phyloP scores from a whole-genome alignment of 139 green algal genomes.

The Coelastrella sp. region DNA sequence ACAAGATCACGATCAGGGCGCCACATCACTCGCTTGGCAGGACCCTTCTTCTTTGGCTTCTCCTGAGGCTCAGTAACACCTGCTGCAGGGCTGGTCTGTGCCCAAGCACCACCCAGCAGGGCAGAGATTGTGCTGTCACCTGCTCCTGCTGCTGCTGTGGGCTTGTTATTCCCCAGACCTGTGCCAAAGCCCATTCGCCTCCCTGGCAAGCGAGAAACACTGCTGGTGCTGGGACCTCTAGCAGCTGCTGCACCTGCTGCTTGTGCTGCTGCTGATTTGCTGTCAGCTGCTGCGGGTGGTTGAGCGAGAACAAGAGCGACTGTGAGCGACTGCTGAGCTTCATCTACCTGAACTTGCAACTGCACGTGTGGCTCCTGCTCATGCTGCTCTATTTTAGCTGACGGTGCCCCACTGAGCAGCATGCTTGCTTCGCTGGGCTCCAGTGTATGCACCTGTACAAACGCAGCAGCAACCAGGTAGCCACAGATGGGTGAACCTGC shows the following conservation, averaged over 20 bases:
- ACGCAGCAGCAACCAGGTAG: too few species aligned
- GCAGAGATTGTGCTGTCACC: neutral
- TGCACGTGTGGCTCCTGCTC: neutral
- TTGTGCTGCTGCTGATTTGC: constrained; percentile 18
- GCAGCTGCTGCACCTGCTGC: neutral
- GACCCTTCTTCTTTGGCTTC: neutral
- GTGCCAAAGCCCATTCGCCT: constrained; percentile 8
- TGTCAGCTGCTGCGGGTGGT: neutral
- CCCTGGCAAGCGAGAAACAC: neutral
- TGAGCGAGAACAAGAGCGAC: neutral
- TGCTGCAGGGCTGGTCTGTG: neutral
- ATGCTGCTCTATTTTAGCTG: neutral
- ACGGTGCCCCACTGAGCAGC: constrained; percentile 2
- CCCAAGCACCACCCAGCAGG: constrained; percentile 16
- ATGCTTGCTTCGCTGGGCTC: constrained; percentile 9
- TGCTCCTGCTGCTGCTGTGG: neutral
- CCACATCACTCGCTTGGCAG: constrained; percentile 27
- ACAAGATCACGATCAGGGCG: constrained; percentile 14
- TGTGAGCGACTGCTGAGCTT: neutral
- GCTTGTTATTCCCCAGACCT: neutral
- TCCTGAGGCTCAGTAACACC: neutral
- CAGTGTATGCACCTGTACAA: constrained; percentile 15
- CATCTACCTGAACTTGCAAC: neutral
- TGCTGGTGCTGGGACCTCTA: constrained; percentile 26
- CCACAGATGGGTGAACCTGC: too few species aligned